Evolutionary conservation across 768 basidiomycete species (phyloP).

Genomic region (Gautieria morchelliformis): DNA sequence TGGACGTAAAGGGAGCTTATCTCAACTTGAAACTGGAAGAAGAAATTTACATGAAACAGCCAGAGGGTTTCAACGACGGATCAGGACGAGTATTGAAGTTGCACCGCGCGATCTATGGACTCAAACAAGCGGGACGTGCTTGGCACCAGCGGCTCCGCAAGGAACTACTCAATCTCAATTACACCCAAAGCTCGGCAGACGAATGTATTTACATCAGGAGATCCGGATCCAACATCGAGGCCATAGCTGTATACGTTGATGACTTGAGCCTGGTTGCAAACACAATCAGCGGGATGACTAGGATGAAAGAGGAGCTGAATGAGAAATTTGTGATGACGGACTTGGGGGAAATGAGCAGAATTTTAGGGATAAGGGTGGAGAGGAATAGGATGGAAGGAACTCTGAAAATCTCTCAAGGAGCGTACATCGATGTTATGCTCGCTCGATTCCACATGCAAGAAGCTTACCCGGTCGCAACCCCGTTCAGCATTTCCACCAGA

Average conservation of each 20-base stretch:
- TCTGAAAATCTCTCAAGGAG: constrained; percentile 4
- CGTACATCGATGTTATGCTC: constrained; percentile 8
- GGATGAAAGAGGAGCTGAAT: constrained; percentile 8
- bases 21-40: constrained; percentile 21
- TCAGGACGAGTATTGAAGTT: constrained; percentile 14
- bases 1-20: constrained; percentile 23
- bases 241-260: constrained; percentile 23
- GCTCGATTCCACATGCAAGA: constrained; percentile 5
- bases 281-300: background rate
- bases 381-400: constrained; percentile 10
- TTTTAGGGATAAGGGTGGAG: constrained; percentile 28
- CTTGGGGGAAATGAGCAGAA: constrained; percentile 21
- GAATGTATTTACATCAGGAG: constrained; percentile 16
- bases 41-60: constrained; percentile 25
- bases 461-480: constrained; percentile 6
- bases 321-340: constrained; percentile 25
- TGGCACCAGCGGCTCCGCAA: constrained; percentile 22
- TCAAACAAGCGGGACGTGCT: constrained; percentile 21
- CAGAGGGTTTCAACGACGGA: constrained; percentile 11
- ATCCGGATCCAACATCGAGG: constrained; percentile 3
- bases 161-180: constrained; percentile 15
- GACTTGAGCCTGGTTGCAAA: constrained; percentile 17
- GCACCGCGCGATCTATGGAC: constrained; percentile 18
- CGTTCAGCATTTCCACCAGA: constrained; percentile 6
- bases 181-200: constrained; percentile 12